Conservation (phyloP, 805 yeast genomes). For the Kuraishia molischiana region DNA sequence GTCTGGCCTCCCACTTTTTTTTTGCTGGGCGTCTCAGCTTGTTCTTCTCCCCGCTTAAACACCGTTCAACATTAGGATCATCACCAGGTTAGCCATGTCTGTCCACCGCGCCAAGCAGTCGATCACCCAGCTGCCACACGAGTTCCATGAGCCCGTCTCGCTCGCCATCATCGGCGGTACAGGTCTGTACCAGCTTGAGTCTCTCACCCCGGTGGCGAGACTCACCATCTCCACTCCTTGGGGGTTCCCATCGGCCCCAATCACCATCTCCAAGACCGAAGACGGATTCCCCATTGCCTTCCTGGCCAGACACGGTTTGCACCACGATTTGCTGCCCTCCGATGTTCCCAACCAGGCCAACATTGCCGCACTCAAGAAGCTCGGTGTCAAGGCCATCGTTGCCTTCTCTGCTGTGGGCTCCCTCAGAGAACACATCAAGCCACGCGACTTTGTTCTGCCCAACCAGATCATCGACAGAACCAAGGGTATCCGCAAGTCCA, state of each 20-base stretch:
- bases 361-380: conserved; percentile 84
- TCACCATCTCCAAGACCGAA: conserved; percentile 75
- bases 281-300: conserved; percentile 84
- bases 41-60: too few species aligned
- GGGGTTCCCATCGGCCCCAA: conserved; percentile 94
- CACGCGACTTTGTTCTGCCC: conserved; percentile 95
- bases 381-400: conserved; percentile 81
- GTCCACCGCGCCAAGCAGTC: conserved; percentile 1
- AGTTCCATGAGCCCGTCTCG: conserved; percentile 55
- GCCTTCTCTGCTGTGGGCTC: conserved; percentile 98
- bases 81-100: too few species aligned
- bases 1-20: neutral
- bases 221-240: conserved; percentile 86
- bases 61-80: too few species aligned
- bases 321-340: conserved; percentile 83
- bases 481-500: conserved; percentile 84
- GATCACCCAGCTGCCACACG: conserved; percentile 31
- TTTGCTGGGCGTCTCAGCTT: too few species aligned
- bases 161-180: conserved; percentile 96
- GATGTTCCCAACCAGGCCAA: conserved; percentile 92
- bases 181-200: conserved; percentile 84
- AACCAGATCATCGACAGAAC: conserved; percentile 96
- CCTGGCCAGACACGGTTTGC: conserved; percentile 87
- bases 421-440: conserved; percentile 76
- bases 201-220: conserved; percentile 77